Conservation (phyloP, 805 yeast species). For the Saccharomycopsis lassenensis region DNA sequence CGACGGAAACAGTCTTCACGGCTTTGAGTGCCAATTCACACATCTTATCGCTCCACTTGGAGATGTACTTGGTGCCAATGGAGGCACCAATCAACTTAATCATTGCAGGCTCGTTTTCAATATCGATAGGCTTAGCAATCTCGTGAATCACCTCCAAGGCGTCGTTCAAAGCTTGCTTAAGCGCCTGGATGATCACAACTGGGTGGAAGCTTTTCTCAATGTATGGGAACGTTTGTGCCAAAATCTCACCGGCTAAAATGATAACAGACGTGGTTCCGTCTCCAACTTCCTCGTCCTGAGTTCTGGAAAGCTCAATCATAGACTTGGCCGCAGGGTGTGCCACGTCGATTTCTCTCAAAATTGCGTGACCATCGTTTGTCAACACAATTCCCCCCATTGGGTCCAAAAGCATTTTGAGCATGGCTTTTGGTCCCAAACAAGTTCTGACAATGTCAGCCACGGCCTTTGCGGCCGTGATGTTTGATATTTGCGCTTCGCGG, state of each 20-base stretch:
- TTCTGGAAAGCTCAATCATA: slow-evolving; percentile 92
- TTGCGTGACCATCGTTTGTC: slow-evolving; percentile 98
- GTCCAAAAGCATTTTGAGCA: slow-evolving; percentile 94
- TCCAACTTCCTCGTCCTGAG: slow-evolving; percentile 90
- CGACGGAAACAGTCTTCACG: slow-evolving; percentile 67
- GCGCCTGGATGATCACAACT: slow-evolving; percentile 91
- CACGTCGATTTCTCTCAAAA: slow-evolving; percentile 90
- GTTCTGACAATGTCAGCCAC: slow-evolving; percentile 97
- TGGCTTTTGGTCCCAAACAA: slow-evolving; percentile 97
- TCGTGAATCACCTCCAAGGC: slow-evolving; percentile 80
- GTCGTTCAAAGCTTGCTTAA: slow-evolving; percentile 82
- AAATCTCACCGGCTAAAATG: slow-evolving; percentile 91
- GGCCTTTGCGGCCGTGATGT: slow-evolving; percentile 98
- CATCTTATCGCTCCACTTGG: slow-evolving; percentile 86
- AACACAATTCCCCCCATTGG: slow-evolving; percentile 92
- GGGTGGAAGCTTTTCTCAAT: slow-evolving; percentile 85
- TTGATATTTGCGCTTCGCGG: slow-evolving; percentile 92
- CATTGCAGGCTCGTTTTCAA: slow-evolving; percentile 78
- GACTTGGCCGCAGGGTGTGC: slow-evolving; percentile 99
- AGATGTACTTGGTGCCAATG: slow-evolving; percentile 91
- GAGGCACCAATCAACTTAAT: slow-evolving; percentile 76
- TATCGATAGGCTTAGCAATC: slow-evolving; percentile 77
- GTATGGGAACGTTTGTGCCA: slow-evolving; percentile 91
- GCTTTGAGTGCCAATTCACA: slow-evolving; percentile 81
- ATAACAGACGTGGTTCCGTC: slow-evolving; percentile 98